Evolutionary conservation across 176 grass and related monocot genomes (phyloP), one percentile per base, ranked within the genome.

Genomic region (Otatea glauca): DNA sequence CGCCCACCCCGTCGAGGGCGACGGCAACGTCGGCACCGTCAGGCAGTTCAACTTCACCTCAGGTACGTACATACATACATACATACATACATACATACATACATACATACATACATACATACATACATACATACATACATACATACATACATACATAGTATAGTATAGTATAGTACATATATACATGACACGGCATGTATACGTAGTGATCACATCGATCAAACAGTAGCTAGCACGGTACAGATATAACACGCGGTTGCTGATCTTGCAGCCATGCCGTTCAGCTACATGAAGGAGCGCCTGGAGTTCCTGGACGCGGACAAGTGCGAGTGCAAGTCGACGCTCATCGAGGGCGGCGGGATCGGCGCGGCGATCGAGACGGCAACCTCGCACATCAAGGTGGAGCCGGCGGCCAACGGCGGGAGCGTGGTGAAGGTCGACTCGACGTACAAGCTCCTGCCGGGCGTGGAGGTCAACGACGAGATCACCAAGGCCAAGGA

Each of bases 11-110:
- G 34, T 92, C 1, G 77, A 92, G 43, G 92, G 90, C 12, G 81
- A 85, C 0, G 90, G 92, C 49, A 44, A 18, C 18, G 78, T 86
- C 3, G 90, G 94, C 24, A 88, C 86, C 64, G 21, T 97, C n/a
- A 97, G 92, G 64, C 90, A 94, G 82, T 92, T 97, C 86, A 92
- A 97, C 82, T 97, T 97, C 86, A 88, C 86, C 24, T 70, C 88
- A 50, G 84, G 92, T 97, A 90, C 6, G 32, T 2, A 49, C 2
- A n/a, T 10, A 25, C 13, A 16, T 1, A 41, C 5, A 17, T 32
- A 5, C 47, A 44, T 9, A 64, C 3, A 34, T 9, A 42, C 41
- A 42, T 42, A 42, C 8, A 42, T 71, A 59, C 49, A 45, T 45
- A n/a, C n/a, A n/a, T n/a, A n/a, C n/a, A n/a, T n/a, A n/a, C n/a